Evolutionary conservation across 179 eudicot species (phyloP).

Genomic region (Actinidia chinensis): DNA sequence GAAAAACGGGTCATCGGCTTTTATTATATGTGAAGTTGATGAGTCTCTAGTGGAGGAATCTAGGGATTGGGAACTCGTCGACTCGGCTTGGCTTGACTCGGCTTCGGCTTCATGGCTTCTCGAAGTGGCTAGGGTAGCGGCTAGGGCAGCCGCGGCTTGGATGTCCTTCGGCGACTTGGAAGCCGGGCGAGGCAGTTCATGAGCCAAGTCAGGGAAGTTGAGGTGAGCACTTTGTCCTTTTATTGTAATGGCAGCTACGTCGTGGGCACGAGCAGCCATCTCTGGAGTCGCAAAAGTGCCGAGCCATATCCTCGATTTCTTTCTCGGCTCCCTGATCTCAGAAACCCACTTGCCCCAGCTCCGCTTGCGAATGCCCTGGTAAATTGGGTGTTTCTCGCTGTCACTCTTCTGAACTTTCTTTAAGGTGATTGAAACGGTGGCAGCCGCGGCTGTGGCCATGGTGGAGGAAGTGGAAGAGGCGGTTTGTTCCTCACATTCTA

Average conservation of each 20-base stretch:
- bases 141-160: slow-evolving; percentile 21
- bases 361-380: slow-evolving; percentile 50
- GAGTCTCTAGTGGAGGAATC: too few relatives aligned
- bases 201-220: slow-evolving; percentile 46
- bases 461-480: too few relatives aligned
- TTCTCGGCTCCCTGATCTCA: slow-evolving; percentile 25
- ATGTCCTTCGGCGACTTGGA: slow-evolving; percentile 50
- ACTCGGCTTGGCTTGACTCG: too few relatives aligned
- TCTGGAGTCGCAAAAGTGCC: slow-evolving; percentile 50
- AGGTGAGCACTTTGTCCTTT: slow-evolving; percentile 44
- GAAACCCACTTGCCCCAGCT: slow-evolving; percentile 67
- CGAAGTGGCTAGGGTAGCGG: neutral
- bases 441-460: too few relatives aligned
- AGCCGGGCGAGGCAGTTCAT: slow-evolving; percentile 38
- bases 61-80: too few relatives aligned
- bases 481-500: too few relatives aligned
- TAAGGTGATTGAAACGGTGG: too few relatives aligned
- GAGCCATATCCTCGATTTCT: slow-evolving; percentile 53
- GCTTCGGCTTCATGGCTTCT: too few relatives aligned
- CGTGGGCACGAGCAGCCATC: slow-evolving; percentile 69
- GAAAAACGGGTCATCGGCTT: too few relatives aligned
- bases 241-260: slow-evolving; percentile 53
- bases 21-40: too few relatives aligned
- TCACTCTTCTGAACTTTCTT: slow-evolving; percentile 13
- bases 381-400: slow-evolving; percentile 33